These are phyloP conservation scores for Fragaria vesca DNA, from an alignment of 306 rosid species.

Conservation along the genomic window DNA sequence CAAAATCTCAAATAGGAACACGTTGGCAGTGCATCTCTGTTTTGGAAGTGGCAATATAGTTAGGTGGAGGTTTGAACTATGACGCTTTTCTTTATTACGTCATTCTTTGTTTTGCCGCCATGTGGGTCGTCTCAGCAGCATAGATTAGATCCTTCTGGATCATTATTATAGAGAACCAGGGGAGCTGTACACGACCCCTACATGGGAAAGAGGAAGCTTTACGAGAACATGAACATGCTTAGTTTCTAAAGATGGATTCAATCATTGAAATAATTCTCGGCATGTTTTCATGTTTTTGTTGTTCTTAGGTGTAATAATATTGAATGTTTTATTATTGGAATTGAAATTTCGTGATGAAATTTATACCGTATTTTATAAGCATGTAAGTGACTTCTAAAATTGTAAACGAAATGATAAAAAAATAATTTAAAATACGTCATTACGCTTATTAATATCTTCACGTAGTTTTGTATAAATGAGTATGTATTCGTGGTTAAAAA, in stretches of 20 bases:
- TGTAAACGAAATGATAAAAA: background rate
- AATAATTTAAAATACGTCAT: background rate
- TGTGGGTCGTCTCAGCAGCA: conserved; percentile 9
- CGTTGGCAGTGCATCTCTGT: background rate
- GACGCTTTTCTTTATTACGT: background rate
- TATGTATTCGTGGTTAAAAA: background rate
- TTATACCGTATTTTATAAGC: background rate
- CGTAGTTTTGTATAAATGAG: background rate
- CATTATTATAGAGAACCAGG: background rate
- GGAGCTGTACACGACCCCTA: background rate
- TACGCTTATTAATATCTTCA: background rate
- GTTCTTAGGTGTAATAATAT: background rate
- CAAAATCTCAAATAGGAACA: background rate
- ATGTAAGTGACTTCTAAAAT: background rate
- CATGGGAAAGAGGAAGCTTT: background rate
- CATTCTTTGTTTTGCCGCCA: conserved; percentile 16
- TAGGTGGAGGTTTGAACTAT: background rate
- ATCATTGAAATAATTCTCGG: background rate
- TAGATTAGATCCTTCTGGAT: background rate
- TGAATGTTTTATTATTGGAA: background rate
- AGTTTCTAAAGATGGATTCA: background rate
- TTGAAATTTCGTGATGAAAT: background rate
- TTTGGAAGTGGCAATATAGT: conserved; percentile 3
- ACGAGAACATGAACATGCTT: background rate
- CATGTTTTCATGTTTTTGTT: background rate